Base-by-base conservation (phyloP, 225 moss, liverwort and hornwort genomes). In the Marchantia paleacea region DNA sequence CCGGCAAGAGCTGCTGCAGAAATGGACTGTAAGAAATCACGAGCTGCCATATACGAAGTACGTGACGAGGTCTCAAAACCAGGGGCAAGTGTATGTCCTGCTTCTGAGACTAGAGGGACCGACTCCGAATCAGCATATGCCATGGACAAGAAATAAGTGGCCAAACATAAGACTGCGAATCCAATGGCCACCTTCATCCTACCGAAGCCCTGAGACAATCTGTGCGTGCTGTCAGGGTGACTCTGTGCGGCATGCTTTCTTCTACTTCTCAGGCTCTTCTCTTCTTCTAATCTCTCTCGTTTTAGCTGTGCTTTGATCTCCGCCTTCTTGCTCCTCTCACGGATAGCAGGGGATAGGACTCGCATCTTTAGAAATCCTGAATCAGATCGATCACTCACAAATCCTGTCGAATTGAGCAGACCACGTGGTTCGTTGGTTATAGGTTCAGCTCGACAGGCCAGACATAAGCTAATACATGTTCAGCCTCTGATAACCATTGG, bases 251-350 rank as follows among this genome's bases (percentile, higher is more conserved):
- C 25, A 52, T 54, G 13, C 18, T 50, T 48, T 7, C 74, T 75
- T 55, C 74, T 9, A 69, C 7, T 3, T 75, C 74, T 75, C 52
- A 75, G 12, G 20, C 53, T 75, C 74, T 55, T 75, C 9, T 52
- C 73, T 54, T 25, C 20, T 47, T 75, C 74, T 52, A 24, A 50
- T 54, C 29, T 52, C 53, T 75, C 74, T 25, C 74, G 74, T 54
- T 54, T 75, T 50, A 3, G 29, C 55, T 75, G 74, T 0, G 74
- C 74, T 54, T 75, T 75, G n/a, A 54, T 55, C 54, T 52, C 52
- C 16, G 74, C 48, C 28, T 75, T 75, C 53, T 75, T 75, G 26
- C 55, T 54, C 26, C 74, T 75, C 52, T 75, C 74, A 52, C 74
- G 74, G 25, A 75, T 8, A 28, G 74, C 20, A 29, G 74, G 74